Evolutionary conservation across 2,329 filamentous ascomycete species (phyloP).

Genomic region (Ceratocystis papillata): DNA sequence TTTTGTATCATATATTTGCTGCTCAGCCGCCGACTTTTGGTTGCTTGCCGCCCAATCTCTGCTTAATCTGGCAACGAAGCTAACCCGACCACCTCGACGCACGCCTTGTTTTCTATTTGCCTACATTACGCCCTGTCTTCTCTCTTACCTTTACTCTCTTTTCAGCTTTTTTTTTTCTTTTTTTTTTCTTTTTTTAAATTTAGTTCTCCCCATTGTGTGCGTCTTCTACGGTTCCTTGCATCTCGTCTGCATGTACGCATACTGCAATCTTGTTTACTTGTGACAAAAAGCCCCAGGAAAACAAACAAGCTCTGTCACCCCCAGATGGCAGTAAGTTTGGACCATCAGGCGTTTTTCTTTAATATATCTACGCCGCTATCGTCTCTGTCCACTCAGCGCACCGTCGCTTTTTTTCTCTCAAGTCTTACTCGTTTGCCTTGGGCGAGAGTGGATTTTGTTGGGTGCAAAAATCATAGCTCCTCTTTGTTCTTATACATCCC

Average conservation of each 20-base stretch:
- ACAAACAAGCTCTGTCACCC: slow-evolving; percentile 6
- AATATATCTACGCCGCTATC: neutral
- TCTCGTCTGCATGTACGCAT: slow-evolving; percentile 5
- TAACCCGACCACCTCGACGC: neutral
- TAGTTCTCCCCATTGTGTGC: too few species aligned
- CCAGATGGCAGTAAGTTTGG: slow-evolving; percentile 13
- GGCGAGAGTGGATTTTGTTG: neutral
- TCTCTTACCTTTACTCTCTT: neutral
- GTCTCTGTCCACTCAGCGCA: neutral
- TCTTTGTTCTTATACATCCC: neutral
- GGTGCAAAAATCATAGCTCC: neutral
- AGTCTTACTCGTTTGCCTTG: neutral
- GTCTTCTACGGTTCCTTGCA: neutral
- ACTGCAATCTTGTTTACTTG: slow-evolving; percentile 2
- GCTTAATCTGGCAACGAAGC: too few species aligned
- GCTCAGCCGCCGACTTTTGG: neutral
- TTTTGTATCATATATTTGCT: neutral
- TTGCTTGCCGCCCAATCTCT: neutral
- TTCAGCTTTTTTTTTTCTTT: neutral
- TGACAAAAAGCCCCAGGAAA: slow-evolving; percentile 11
- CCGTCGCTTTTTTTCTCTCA: neutral
- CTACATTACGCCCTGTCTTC: neutral
- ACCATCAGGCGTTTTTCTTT: slow-evolving; percentile 2
- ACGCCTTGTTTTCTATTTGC: neutral
- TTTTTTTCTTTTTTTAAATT: neutral